Evolutionary conservation across 73 alveolate genomes (phyloP), one percentile per base, ranked within the genome.

Genomic region (Paramecium biaurelia): DNA sequence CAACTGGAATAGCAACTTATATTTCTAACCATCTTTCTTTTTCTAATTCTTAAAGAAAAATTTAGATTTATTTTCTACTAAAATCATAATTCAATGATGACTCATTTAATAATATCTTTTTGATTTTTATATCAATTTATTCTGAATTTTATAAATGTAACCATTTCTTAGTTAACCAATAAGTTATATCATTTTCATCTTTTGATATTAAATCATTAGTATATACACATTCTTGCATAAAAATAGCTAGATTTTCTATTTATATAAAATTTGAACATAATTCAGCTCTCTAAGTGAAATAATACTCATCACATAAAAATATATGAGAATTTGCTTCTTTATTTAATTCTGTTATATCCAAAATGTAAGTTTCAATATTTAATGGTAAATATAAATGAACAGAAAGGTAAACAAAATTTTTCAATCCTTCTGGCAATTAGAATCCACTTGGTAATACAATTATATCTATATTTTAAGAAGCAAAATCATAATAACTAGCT

Each of bases 351-450:
- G 30, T 5, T 24, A 79, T 79, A 79, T 79, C 90, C 47, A 79
- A 23, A 37, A 79, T 24, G 20, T 14, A 79, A 0, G 76, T 79
- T 47, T 79, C 90, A 24, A 79, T 79, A 34, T 79, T 79, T 30
- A 41, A 23, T 0, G 90, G 90, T n/a, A 79, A 21, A 23, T 43
- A 79, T 45, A 79, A 79, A 24, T 79, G 90, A 20, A 79, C 72
- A 41, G 76, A 30, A 14, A 79, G 56, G 32, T 43, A 79, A 0
- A 38, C 49, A 43, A 43, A 79, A 43, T 79, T 79, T 42, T 79
- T 79, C 14, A 79, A 42, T 43, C 90, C 90, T 79, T 79, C 90
- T 30, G 90, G 90, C 20, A 79, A 47, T 20, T 38, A 72, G 47
- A 79, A 79, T 79, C 90, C 90, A 11, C 76, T 43, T 4, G 70